Evolutionary conservation across 1,139 yeast genomes (phyloP), one percentile per base, ranked within the genome.

Genomic region (Williopsis jadinii): DNA sequence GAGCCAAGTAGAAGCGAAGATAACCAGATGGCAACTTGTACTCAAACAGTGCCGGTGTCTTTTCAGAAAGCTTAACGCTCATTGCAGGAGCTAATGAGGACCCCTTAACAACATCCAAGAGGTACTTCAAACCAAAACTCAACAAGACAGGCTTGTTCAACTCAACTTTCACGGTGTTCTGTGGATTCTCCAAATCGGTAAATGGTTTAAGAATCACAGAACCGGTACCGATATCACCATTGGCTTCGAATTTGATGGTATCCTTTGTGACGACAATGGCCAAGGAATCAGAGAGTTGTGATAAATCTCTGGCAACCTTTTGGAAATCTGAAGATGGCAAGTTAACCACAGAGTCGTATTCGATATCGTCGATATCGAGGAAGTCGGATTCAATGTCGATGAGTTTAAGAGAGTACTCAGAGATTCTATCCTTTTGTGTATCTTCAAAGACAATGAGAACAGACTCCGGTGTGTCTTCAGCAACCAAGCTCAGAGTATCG

Each of bases 341-440:
- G 48, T 84, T 80, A 54, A 92, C 75, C 49, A 85, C 82, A 39
- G 95, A 80, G 59, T 86, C 94, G 63, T 85, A 85, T 50, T 87
- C 95, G 78, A 88, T 81, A 55, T 88, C 97, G 55, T 95, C 98
- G 61, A 92, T 86, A 56, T 86, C 83, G 59, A 92, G 77, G 68
- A 86, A 87, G 60, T 92, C 97, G 49, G 95, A 86, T 62, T 92
- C 98, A 55, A 92, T 87, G 60, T 92, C 95, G 96, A 92, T 88
- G 62, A 92, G 75, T 64, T 90, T 88, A 61, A 94, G 75, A 44
- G 85, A 77, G 67, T 86, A 92, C 68, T 92, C 97, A 50, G 95
- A 84, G 50, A 92, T 85, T 61, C 95, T 78, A 60, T 90, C 97
- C 66, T 80, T 86, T 66, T 77, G 80, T 55, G 84, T 78, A 64